Evolutionary conservation across 139 green algal genomes (phyloP).

Genomic region (Astrephomene gubernaculifera): DNA sequence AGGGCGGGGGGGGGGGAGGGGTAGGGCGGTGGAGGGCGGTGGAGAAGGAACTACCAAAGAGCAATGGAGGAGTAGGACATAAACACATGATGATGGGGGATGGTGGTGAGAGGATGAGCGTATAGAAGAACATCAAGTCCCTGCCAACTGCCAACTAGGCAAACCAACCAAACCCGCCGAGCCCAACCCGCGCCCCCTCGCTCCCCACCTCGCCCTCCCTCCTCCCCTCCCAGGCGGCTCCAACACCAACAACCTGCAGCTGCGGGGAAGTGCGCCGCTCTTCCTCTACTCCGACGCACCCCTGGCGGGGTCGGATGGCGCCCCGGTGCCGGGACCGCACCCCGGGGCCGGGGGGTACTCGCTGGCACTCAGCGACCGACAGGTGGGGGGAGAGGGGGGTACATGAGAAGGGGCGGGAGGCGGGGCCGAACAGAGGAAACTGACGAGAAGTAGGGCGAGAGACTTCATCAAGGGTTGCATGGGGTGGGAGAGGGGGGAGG

Average conservation of each 20-base stretch:
- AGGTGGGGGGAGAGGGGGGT: constrained; percentile 52
- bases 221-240: neutral
- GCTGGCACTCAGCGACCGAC: constrained; percentile 78
- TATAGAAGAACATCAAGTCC: too few relatives aligned
- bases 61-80: too few relatives aligned
- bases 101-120: too few relatives aligned
- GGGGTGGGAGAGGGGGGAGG: too few relatives aligned
- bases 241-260: constrained; percentile 68
- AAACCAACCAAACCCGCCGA: neutral
- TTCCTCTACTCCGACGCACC: constrained; percentile 83
- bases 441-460: too few relatives aligned
- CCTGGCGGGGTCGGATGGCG: constrained; percentile 64
- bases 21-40: too few relatives aligned
- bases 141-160: too few relatives aligned
- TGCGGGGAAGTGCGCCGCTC: constrained; percentile 59
- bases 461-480: too few relatives aligned
- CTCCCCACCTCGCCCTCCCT: neutral
- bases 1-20: neutral
- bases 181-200: neutral
- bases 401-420: neutral
- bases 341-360: constrained; percentile 77
- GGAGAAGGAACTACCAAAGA: too few relatives aligned
- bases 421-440: too few relatives aligned
- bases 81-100: too few relatives aligned
- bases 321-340: constrained; percentile 59